phyloP scores from a whole-genome alignment of 306 rosid genomes.

The Inga laurina region DNA sequence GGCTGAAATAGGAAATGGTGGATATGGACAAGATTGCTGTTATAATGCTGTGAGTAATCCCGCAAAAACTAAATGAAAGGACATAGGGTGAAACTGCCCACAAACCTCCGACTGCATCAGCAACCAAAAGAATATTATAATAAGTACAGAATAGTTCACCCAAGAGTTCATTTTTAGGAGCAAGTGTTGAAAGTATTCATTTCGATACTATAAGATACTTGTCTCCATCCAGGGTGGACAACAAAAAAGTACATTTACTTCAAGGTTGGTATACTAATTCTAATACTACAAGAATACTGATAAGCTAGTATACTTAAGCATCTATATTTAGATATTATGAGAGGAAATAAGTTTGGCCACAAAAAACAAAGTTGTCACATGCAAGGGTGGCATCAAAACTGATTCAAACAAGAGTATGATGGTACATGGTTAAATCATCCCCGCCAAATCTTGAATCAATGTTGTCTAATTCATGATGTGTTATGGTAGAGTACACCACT shows the following conservation, averaged over 20 bases:
- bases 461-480: neutral
- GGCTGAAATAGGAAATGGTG: conserved; percentile 67
- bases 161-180: conserved; percentile 2
- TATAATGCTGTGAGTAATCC: conserved; percentile 66
- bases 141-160: conserved; percentile 11
- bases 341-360: neutral
- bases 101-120: conserved; percentile 86
- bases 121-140: conserved; percentile 22
- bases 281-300: neutral
- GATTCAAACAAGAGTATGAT: neutral
- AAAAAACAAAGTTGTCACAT: neutral
- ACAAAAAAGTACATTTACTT: conserved; percentile 18
- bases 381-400: neutral
- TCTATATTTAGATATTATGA: neutral
- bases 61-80: conserved; percentile 68
- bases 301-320: neutral
- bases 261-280: neutral
- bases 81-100: conserved; percentile 76
- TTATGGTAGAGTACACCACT: neutral
- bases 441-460: neutral
- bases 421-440: neutral
- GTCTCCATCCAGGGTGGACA: neutral
- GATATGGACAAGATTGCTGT: conserved; percentile 60
- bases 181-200: neutral
- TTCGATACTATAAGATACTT: neutral